Conservation (phyloP, 441 rosid species). For the Raphanus hybrid region DNA sequence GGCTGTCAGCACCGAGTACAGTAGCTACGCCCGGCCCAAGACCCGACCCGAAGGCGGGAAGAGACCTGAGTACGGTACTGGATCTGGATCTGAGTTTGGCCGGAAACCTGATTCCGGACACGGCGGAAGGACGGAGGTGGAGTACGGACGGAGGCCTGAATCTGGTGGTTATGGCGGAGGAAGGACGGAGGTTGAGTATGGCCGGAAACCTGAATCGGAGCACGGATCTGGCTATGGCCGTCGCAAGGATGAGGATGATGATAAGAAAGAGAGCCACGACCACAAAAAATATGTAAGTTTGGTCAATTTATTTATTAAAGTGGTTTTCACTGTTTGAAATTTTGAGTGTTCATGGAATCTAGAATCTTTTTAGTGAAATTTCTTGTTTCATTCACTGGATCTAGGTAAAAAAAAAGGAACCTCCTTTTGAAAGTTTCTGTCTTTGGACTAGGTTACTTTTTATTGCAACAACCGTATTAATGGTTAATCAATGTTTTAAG, state of each 20-base stretch:
- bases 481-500: not conserved
- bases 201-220: conserved; percentile 36
- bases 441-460: not conserved
- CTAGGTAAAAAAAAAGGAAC: not conserved
- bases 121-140: conserved; percentile 28
- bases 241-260: not conserved
- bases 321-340: not conserved
- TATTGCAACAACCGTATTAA: not conserved
- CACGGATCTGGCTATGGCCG: conserved; percentile 42
- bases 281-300: conserved; percentile 51
- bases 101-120: conserved; percentile 40
- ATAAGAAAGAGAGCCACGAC: conserved; percentile 50
- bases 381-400: not conserved
- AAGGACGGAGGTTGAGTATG: conserved; percentile 34
- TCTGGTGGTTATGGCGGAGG: conserved; percentile 33
- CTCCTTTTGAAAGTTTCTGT: not conserved
- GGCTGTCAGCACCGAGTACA: conserved; percentile 60
- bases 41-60: conserved; percentile 47
- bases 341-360: not conserved
- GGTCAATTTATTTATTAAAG: not conserved
- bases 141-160: conserved; percentile 33
- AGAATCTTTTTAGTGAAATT: not conserved
- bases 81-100: conserved; percentile 29
- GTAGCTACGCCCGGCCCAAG: conserved; percentile 59
- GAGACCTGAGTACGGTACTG: conserved; percentile 19